Percentiles rank a stretch among this genome's conserved stretches.
phyloP scores from a whole-genome alignment of 1,139 yeast species.

The Debaryomycetaceae sp. region DNA sequence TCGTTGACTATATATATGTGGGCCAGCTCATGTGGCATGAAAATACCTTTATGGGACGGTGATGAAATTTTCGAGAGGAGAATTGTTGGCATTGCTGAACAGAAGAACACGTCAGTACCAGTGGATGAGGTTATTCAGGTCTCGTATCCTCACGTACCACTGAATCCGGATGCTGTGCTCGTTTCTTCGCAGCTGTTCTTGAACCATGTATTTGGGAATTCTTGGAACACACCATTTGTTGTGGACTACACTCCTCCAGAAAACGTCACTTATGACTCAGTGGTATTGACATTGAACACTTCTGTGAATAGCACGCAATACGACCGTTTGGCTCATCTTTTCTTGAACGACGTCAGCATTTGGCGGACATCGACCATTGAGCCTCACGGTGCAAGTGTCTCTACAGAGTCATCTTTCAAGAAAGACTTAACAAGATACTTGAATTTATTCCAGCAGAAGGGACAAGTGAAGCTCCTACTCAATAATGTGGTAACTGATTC shows the following conservation, averaged over 20 bases:
- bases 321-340: conserved; percentile 73
- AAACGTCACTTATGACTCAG: conserved; percentile 50
- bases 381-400: conserved; percentile 51
- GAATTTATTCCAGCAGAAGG: conserved; percentile 44
- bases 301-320: conserved; percentile 67
- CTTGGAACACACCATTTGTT: conserved; percentile 35
- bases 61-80: conserved; percentile 1
- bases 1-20: too few relatives aligned
- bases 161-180: conserved; percentile 26
- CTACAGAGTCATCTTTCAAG: conserved; percentile 37
- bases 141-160: conserved; percentile 27
- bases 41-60: too few relatives aligned
- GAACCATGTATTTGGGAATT: conserved; percentile 34
- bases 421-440: conserved; percentile 67
- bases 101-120: neutral
- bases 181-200: conserved; percentile 24
- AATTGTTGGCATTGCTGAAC: neutral
- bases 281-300: conserved; percentile 57
- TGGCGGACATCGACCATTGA: conserved; percentile 90
- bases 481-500: conserved; percentile 60
- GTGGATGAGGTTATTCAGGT: conserved; percentile 24
- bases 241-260: conserved; percentile 26
- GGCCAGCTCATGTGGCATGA: too few relatives aligned
- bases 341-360: conserved; percentile 60
- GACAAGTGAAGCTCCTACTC: conserved; percentile 49